phyloP scores from a whole-genome alignment of 768 basidiomycete species.

The Termitomyces sp. region DNA sequence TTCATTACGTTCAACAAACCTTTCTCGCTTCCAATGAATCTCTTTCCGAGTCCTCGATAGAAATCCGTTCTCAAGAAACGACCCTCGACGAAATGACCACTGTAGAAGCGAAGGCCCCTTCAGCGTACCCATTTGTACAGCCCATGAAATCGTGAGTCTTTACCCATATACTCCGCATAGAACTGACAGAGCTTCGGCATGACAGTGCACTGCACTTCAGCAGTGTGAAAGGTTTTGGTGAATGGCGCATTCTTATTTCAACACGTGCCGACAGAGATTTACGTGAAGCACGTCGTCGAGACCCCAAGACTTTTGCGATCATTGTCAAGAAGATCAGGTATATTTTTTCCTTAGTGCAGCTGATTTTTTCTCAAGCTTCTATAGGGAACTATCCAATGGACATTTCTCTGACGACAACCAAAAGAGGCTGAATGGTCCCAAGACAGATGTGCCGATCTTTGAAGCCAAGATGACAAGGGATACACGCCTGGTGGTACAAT shows the following conservation, averaged over 20 bases:
- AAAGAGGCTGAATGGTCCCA: slow-evolving; percentile 9
- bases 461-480: slow-evolving; percentile 15
- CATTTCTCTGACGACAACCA: slow-evolving; percentile 15
- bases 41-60: too few species aligned
- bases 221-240: slow-evolving; percentile 55
- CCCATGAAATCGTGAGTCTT: slow-evolving; percentile 48
- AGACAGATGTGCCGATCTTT: slow-evolving; percentile 13
- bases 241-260: slow-evolving; percentile 59
- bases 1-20: slow-evolving; percentile 11
- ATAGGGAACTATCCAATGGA: slow-evolving; percentile 56
- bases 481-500: slow-evolving; percentile 12
- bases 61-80: background rate
- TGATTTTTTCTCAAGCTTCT: background rate
- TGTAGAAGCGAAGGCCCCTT: slow-evolving; percentile 1
- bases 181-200: background rate
- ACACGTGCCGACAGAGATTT: slow-evolving; percentile 46
- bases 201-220: slow-evolving; percentile 53
- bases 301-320: slow-evolving; percentile 45
- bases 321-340: slow-evolving; percentile 70
- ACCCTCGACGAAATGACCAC: background rate
- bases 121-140: slow-evolving; percentile 44
- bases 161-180: background rate
- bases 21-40: slow-evolving; percentile 12
- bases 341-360: slow-evolving; percentile 8
- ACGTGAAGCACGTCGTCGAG: slow-evolving; percentile 41